phyloP scores from a whole-genome alignment of 1,284 basidiomycete species.

The Neolentinus lepideus region DNA sequence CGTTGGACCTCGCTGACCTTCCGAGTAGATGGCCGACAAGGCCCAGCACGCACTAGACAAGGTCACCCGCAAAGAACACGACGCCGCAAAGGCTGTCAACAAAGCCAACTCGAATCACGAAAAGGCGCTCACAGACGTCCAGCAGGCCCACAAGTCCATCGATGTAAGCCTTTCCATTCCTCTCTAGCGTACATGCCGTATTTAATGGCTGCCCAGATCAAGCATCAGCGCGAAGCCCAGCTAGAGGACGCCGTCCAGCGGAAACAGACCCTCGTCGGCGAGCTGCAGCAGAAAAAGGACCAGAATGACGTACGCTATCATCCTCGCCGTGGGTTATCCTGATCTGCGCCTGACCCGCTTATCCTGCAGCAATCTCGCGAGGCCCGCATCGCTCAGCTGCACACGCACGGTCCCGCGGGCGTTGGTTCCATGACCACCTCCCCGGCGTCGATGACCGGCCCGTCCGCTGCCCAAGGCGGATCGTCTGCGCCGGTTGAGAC shows the following conservation, averaged over 20 bases:
- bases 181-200: conserved; percentile 4
- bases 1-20: not conserved
- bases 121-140: conserved; percentile 32
- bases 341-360: not conserved
- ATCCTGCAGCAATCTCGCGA: not conserved
- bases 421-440: not conserved
- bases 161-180: conserved; percentile 24
- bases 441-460: not conserved
- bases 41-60: conserved; percentile 39
- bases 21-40: conserved; percentile 32
- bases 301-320: conserved; percentile 16
- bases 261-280: conserved; percentile 9
- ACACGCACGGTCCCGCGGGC: not conserved
- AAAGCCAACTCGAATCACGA: conserved; percentile 45
- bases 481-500: not conserved
- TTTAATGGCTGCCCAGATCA: conserved; percentile 11
- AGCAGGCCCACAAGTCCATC: conserved; percentile 35
- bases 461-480: not conserved
- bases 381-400: not conserved
- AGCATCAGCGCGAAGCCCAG: conserved; percentile 11
- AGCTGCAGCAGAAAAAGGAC: conserved; percentile 15
- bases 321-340: not conserved
- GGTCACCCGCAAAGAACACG: conserved; percentile 38
- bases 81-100: conserved; percentile 34
- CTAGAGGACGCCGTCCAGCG: conserved; percentile 8